These are phyloP conservation scores for Didymella keratinophila DNA, from an alignment of 2,329 filamentous ascomycete genomes.

Conservation along the genomic window DNA sequence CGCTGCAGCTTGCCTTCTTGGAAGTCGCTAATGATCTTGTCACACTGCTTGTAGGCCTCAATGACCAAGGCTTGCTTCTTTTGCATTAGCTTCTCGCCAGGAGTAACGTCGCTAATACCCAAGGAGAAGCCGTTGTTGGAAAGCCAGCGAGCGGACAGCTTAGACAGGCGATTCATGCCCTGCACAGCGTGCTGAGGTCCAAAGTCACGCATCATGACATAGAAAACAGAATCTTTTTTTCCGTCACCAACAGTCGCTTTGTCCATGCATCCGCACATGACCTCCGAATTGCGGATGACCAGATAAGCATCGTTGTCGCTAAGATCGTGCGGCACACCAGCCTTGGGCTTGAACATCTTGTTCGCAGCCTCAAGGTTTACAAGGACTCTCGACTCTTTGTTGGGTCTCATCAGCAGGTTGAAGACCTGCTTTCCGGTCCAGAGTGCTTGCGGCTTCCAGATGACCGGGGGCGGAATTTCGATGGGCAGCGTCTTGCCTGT, in stretches of 20 bases:
- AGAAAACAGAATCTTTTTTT: slow-evolving; percentile 98
- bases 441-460: slow-evolving; percentile 82
- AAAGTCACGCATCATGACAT: slow-evolving; percentile 93
- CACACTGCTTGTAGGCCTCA: slow-evolving; percentile 79
- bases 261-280: slow-evolving; percentile 98
- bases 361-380: slow-evolving; percentile 95
- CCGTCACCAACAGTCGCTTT: slow-evolving; percentile 96
- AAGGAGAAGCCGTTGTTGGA: slow-evolving; percentile 95
- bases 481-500: slow-evolving; percentile 66
- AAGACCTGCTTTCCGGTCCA: slow-evolving; percentile 99
- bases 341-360: slow-evolving; percentile 74
- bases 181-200: slow-evolving; percentile 86
- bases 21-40: slow-evolving; percentile 82
- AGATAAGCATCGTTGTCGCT: slow-evolving; percentile 81
- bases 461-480: slow-evolving; percentile 84
- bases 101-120: slow-evolving; percentile 93
- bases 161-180: slow-evolving; percentile 93
- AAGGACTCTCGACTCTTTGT: slow-evolving; percentile 79
- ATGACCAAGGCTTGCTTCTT: slow-evolving; percentile 80
- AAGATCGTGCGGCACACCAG: slow-evolving; percentile 76
- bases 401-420: slow-evolving; percentile 88
- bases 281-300: slow-evolving; percentile 92
- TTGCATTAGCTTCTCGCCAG: slow-evolving; percentile 72
- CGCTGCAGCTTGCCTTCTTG: slow-evolving; percentile 83
- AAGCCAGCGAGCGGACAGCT: slow-evolving; percentile 85